Evolutionary conservation across 2,329 filamentous ascomycete genomes (phyloP).

Genomic region (Aspergillus calidoustus): DNA sequence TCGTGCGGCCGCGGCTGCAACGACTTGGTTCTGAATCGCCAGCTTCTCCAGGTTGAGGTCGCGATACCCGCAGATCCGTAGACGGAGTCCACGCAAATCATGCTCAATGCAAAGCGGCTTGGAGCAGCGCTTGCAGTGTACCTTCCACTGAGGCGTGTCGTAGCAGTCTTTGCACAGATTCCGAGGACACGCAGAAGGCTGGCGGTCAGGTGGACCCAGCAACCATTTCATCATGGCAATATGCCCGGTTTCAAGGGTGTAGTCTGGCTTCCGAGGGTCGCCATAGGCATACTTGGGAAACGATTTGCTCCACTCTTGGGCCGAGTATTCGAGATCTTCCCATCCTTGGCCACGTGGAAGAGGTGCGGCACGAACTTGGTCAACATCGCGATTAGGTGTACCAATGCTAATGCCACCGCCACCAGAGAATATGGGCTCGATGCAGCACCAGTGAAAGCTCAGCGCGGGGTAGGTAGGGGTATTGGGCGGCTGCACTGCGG

Average conservation of each 20-base stretch:
- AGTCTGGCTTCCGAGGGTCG: constrained; percentile 44
- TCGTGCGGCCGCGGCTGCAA: constrained; percentile 19
- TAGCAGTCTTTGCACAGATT: constrained; percentile 64
- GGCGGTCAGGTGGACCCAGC: constrained; percentile 52
- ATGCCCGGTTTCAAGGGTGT: constrained; percentile 45
- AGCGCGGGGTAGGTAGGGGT: constrained; percentile 52
- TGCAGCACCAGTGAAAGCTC: constrained; percentile 64
- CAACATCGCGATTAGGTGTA: constrained; percentile 58
- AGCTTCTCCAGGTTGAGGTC: constrained; percentile 58
- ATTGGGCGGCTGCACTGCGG: constrained; percentile 42
- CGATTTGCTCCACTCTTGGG: constrained; percentile 46
- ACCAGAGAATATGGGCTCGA: constrained; percentile 63
- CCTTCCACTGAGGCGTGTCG: constrained; percentile 62
- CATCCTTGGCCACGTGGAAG: constrained; percentile 59
- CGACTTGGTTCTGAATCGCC: constrained; percentile 39
- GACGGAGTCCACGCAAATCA: constrained; percentile 60
- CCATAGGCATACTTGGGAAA: constrained; percentile 47
- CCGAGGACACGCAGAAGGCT: constrained; percentile 56
- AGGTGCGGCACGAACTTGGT: constrained; percentile 61
- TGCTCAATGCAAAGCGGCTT: constrained; percentile 64
- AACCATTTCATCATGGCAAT: constrained; percentile 52
- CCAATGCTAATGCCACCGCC: constrained; percentile 63
- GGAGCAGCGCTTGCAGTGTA: constrained; percentile 62
- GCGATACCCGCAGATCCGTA: constrained; percentile 62
- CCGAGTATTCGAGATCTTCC: constrained; percentile 59